phyloP scores from a whole-genome alignment of 768 basidiomycete genomes.

The Gautieria morchelliformis region DNA sequence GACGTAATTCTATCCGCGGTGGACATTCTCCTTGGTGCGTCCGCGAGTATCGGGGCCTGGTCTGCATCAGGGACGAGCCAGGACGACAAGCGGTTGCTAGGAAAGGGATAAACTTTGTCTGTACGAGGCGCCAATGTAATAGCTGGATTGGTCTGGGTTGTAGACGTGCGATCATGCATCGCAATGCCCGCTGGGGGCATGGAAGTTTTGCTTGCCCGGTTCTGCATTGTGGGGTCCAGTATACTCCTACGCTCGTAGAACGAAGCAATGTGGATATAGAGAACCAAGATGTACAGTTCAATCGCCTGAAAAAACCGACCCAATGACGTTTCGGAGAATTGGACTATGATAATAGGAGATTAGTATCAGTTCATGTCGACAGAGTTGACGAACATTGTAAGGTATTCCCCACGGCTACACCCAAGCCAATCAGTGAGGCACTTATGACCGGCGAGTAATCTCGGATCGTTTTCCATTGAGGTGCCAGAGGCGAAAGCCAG shows the following conservation, averaged over 20 bases:
- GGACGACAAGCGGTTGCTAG: neutral
- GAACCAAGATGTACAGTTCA: slow-evolving; percentile 51
- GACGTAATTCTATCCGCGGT: slow-evolving; percentile 24
- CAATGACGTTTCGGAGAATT: slow-evolving; percentile 57
- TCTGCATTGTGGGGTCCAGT: neutral
- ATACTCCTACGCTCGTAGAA: slow-evolving; percentile 19
- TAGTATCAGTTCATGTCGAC: slow-evolving; percentile 1
- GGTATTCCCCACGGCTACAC: slow-evolving; percentile 49
- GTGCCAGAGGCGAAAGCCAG: slow-evolving; percentile 30
- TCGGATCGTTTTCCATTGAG: slow-evolving; percentile 34
- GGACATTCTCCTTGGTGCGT: slow-evolving; percentile 15
- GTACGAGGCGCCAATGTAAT: neutral
- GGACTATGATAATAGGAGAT: slow-evolving; percentile 31
- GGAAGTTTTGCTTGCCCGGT: neutral
- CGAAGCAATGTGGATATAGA: slow-evolving; percentile 45
- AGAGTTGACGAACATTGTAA: neutral
- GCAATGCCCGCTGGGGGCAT: neutral
- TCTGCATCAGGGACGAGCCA: slow-evolving; percentile 16
- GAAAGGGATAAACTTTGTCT: neutral
- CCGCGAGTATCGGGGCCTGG: slow-evolving; percentile 14
- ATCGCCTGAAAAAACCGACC: slow-evolving; percentile 57
- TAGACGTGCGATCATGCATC: neutral
- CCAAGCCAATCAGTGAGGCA: slow-evolving; percentile 42
- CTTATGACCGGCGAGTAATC: slow-evolving; percentile 41
- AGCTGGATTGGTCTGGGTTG: neutral